phyloP scores from a whole-genome alignment of 306 rosid genomes.

The Castanea mollissima region DNA sequence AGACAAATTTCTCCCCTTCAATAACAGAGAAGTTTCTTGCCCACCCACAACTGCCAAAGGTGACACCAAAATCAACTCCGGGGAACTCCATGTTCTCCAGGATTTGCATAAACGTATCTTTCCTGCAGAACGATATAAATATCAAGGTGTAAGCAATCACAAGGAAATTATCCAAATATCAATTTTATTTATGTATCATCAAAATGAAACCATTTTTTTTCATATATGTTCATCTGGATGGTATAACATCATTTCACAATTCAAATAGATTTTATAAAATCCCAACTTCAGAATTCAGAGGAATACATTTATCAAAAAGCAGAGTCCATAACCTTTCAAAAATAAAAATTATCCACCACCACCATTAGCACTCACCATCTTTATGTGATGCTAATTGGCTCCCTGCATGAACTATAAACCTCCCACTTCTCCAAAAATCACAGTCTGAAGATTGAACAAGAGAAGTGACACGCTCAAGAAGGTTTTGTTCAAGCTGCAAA shows the following conservation, averaged over 20 bases:
- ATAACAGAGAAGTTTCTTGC: constrained; percentile 58
- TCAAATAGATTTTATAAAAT: neutral
- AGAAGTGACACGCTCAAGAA: constrained; percentile 51
- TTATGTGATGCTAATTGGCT: constrained; percentile 73
- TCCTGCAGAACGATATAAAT: constrained; percentile 49
- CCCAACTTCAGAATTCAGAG: constrained; percentile 6
- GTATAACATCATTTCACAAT: neutral
- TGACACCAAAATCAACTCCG: constrained; percentile 76
- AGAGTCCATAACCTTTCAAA: neutral
- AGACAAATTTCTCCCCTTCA: constrained; percentile 80
- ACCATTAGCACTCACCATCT: constrained; percentile 62
- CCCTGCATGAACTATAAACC: constrained; percentile 74
- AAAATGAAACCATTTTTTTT: neutral
- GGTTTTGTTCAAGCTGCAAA: constrained; percentile 74
- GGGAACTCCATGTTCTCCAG: constrained; percentile 72
- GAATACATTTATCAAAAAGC: neutral
- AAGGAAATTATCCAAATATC: neutral
- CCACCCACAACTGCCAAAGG: constrained; percentile 88
- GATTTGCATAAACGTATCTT: constrained; percentile 58
- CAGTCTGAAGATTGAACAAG: constrained; percentile 58
- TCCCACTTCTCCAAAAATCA: constrained; percentile 86
- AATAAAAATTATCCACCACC: constrained; percentile 6
- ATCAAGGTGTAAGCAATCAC: constrained; percentile 14
- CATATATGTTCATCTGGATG: neutral
- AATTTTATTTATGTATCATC: neutral